Evolutionary conservation across 2,329 filamentous ascomycete species (phyloP), one percentile per base, ranked within the genome.

Genomic region (Colletotrichum orbiculare): DNA sequence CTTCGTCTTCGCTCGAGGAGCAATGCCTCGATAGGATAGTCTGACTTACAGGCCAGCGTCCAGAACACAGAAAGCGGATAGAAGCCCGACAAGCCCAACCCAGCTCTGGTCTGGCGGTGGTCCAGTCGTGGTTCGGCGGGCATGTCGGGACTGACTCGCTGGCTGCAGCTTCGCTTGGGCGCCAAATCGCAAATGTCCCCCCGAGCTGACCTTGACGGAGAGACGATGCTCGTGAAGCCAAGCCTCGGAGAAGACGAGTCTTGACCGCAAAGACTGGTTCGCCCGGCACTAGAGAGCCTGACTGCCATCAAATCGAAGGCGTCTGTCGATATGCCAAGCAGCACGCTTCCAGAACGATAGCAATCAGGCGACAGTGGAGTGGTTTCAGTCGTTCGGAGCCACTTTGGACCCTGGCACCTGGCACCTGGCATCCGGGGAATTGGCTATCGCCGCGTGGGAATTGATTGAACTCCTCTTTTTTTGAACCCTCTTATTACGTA

Each of bases 401-500:
- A 39, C 38, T 37, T 15, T 38, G 48, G 17, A 11, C 15, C 15
- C 15, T 11, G 42, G 42, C 7, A 2, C 13, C 48, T 17, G 17
- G 25, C 25, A 34, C 39, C 39, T 38, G 54, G 39, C 50, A 46
- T 55, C 49, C 41, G 57, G 62, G 62, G 56, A 60, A 54, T 49
- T 48, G 49, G 25, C 45, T 46, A 61, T 65, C 57, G 38, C 46
- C 45, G 61, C 54, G 35, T 13, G 17, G 17, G 25, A 35, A 37
- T 33, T 34, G 38, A 39, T 37, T 54, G 15, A 39, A 56, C 45
- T 64, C 57, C 42, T 64, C 50, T 56, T 15, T 17, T n/a, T 46
- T 17, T 8, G 13, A 10, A n/a, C n/a, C 43, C n/a, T 33, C 13
- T 56, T 61, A 65, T 65, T 61, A 65, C 62, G 61, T 64, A 64